phyloP scores from a whole-genome alignment of 1,284 basidiomycete species.

The Ganoderma resinaceum region DNA sequence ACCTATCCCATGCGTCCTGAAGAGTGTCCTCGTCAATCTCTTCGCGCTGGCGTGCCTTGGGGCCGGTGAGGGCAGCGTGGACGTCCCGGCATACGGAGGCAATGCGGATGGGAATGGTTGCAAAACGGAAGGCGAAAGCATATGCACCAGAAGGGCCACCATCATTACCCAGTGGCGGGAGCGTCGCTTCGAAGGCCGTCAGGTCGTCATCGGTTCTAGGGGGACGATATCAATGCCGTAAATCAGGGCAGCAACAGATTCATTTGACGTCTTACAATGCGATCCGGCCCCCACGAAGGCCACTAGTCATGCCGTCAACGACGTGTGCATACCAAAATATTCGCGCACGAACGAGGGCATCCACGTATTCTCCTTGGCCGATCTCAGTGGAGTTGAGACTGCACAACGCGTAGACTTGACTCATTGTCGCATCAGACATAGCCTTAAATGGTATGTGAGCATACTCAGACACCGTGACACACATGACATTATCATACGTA shows the following conservation, averaged over 20 bases:
- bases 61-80: slow-evolving; percentile 77
- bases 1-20: slow-evolving; percentile 78
- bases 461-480: not conserved
- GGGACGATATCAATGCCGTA: slow-evolving; percentile 21
- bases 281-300: slow-evolving; percentile 80
- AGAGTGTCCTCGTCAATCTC: slow-evolving; percentile 69
- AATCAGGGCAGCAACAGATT: slow-evolving; percentile 18
- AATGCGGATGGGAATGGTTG: slow-evolving; percentile 74
- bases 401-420: slow-evolving; percentile 77
- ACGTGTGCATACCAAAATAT: slow-evolving; percentile 89
- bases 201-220: slow-evolving; percentile 72
- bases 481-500: slow-evolving; percentile 34
- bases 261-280: slow-evolving; percentile 59
- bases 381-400: slow-evolving; percentile 57
- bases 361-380: slow-evolving; percentile 62
- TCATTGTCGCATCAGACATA: slow-evolving; percentile 68
- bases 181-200: slow-evolving; percentile 68
- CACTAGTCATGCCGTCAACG: slow-evolving; percentile 82
- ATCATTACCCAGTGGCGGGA: slow-evolving; percentile 52
- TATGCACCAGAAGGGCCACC: slow-evolving; percentile 43
- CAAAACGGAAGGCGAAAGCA: slow-evolving; percentile 48
- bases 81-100: slow-evolving; percentile 77
- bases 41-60: slow-evolving; percentile 66
- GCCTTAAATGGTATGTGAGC: slow-evolving; percentile 36
- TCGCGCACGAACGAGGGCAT: slow-evolving; percentile 71